Base-by-base conservation (phyloP, 2,329 filamentous ascomycete genomes). In the Pestalotiopsis sp. region DNA sequence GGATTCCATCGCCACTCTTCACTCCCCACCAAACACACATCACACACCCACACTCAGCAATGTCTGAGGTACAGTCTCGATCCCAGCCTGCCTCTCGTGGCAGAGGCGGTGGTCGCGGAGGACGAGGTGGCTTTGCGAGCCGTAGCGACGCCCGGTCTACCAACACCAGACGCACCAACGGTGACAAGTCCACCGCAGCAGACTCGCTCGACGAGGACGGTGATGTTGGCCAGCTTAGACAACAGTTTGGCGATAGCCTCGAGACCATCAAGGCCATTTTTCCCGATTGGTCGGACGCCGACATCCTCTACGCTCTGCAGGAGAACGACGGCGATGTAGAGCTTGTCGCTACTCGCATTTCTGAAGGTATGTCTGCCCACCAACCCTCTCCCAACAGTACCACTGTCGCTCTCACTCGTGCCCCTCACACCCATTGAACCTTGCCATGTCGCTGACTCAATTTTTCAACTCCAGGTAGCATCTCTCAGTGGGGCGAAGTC, bases 41-140 rank as follows among this genome's bases (percentile, higher is more conserved):
- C 73, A 73, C 71, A 70, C 77, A 73, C 77, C 80, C 78, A 78
- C 82, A 79, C 78, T 80, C 81, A 80, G 83, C 82, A 85, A 98
- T 98, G 96, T 97, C 96, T 89, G 95, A 98, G 89, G 90, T 93
- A 85, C 92, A 94, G 87, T 89, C 92, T 84, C 90, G 95, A 88
- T 89, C 92, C 60, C 76, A 78, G 69, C 88, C 91, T 82, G 90
- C 93, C 84, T 83, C 90, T 86, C 93, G 95, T 85, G 95, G 95
- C 84, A 92, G 96, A 89, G 94, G 93, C 85, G 92, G 94, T 81
- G 89, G 91, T 83, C 92, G 95, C 82, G 95, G 95, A 80, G 94
- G 94, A 79, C 89, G 92, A 84, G 91, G 91, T 81, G 92, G 91
- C 75, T 92, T 91, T 82, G 89, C 87, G 78, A 87, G 83, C 76